Evolutionary conservation across 768 basidiomycete genomes (phyloP), one percentile per base, ranked within the genome.

Genomic region (Amanita pseudoporphyria): DNA sequence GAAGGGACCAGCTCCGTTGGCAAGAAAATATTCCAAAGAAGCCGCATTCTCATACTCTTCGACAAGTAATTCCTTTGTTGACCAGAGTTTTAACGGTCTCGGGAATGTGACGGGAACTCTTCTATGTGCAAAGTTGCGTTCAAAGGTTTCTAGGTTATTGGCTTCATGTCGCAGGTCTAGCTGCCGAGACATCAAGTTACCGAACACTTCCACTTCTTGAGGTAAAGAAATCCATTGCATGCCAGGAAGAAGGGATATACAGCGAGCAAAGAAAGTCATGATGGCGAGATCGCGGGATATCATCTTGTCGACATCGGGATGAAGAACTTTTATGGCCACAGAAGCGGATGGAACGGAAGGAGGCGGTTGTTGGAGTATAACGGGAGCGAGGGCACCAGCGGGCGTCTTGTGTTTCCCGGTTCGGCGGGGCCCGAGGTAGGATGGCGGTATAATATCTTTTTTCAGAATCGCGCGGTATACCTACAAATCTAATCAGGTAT

Each of bases 181-280:
- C 64, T 99, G 96, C 57, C 82, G 86, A 60, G 80, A 77, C 96
- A 99, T 99, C 92, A 99, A 95, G 28, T 73, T 67, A 6, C 96
- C 96, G 63, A 99, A 99, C 3, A 95, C 90, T 19, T 79, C 69
- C 6, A 98, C 95, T 64, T 99, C 96, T 58, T 99, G 90, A 0
- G 93, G 88, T 14, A 99, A 74, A 6, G 92, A 96, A 42, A 99
- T 67, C 96, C 96, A 99, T 56, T 91, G 77, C 84, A 96, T 92
- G 22, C 92, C 91, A 0, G 96, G 96, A 47, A 98, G 64, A 24
- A 84, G 45, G 45, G 88, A 78, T 52, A 98, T 73, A 52, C 77
- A 65, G 35, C 74, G 73, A 22, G 95, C 91, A 62, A 98, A 97
- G 70, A 95, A 85, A 37, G 77, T 71, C 93, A 99, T 97, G 68